Evolutionary conservation across 352 stramenopile species (phyloP).

Genomic region (Pythium sukuiense): DNA sequence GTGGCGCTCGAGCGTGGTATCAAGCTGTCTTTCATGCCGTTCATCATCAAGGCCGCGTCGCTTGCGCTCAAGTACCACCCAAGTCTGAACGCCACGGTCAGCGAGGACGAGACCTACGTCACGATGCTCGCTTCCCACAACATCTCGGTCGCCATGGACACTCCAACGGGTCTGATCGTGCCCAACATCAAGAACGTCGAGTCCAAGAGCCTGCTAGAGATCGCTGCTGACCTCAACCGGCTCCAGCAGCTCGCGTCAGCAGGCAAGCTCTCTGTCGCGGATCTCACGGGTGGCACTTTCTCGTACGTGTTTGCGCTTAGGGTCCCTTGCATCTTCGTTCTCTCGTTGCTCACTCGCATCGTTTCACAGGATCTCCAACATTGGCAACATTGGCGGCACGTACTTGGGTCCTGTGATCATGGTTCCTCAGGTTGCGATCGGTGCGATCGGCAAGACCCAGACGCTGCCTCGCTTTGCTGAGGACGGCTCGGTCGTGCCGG

Average conservation of each 20-base stretch:
- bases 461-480: conserved; percentile 92
- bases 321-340: conserved; percentile 5
- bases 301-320: conserved; percentile 46
- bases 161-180: conserved; percentile 93
- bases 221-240: conserved; percentile 82
- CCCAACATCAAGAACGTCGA: conserved; percentile 95
- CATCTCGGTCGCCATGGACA: conserved; percentile 99
- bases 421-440: conserved; percentile 96
- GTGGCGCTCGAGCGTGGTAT: conserved; percentile 68
- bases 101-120: conserved; percentile 80
- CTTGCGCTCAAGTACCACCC: conserved; percentile 94
- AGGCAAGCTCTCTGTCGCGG: conserved; percentile 74
- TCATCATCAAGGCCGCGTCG: conserved; percentile 95
- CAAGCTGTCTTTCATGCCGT: conserved; percentile 96
- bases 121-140: conserved; percentile 93
- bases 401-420: conserved; percentile 97
- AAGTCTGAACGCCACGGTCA: conserved; percentile 92
- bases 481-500: conserved; percentile 82
- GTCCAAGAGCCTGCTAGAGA: conserved; percentile 81
- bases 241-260: conserved; percentile 85
- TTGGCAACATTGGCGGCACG: conserved; percentile 97
- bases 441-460: conserved; percentile 96
- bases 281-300: conserved; percentile 93
- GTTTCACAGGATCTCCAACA: conserved; percentile 77
- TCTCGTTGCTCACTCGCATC: not conserved